Evolutionary conservation across 768 basidiomycete species (phyloP).

Genomic region (Goffeauzyma gilvescens): DNA sequence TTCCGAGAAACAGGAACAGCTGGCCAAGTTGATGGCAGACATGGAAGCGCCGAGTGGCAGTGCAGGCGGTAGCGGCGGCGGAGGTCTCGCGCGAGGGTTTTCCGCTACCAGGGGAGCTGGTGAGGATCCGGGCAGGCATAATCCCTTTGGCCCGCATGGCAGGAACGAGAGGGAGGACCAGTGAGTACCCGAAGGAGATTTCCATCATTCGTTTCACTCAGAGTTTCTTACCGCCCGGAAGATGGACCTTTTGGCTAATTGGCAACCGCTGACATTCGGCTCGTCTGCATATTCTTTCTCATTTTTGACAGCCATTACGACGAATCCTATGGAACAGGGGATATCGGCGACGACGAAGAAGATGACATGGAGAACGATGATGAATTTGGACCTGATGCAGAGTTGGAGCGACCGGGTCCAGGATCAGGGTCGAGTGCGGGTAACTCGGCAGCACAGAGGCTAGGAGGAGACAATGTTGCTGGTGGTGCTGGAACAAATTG

Average conservation of each 20-base stretch:
- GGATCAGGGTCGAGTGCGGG: too few species aligned
- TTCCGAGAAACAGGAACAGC: conserved; percentile 26
- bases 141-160: conserved; percentile 30
- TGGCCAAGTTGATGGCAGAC: conserved; percentile 32
- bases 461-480: too few species aligned
- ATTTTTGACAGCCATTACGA: conserved; percentile 9
- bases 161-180: conserved; percentile 27
- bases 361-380: conserved; percentile 15
- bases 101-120: conserved; percentile 4
- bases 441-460: too few species aligned
- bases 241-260: too few species aligned
- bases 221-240: background rate
- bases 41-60: conserved; percentile 19
- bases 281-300: too few species aligned
- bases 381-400: conserved; percentile 10
- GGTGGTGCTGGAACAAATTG: too few species aligned
- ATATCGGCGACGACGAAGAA: conserved; percentile 22
- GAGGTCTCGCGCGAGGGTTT: too few species aligned
- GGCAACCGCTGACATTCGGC: too few species aligned
- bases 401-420: too few species aligned
- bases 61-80: background rate
- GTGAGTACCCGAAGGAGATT: conserved; percentile 14
- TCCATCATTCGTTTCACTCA: background rate
- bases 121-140: conserved; percentile 12
- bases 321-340: conserved; percentile 18